A percentile compares a stretch with the other conserved stretches of the same genome.
Conservation (phyloP, 2,329 filamentous ascomycete genomes). For the Talaromyces atroroseus region DNA sequence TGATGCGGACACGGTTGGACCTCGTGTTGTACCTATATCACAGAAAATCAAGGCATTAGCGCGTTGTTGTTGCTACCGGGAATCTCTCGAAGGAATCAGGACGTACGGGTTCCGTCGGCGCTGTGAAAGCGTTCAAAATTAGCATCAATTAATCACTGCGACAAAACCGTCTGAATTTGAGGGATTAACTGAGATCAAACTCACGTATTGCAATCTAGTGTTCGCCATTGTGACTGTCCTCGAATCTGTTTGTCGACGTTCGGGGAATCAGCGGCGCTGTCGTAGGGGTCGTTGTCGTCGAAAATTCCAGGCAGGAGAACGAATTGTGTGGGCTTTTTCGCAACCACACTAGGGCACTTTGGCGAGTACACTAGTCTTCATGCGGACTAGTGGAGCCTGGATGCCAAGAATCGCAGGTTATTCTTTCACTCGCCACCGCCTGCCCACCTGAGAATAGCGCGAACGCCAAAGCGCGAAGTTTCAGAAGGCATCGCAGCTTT, state of each 20-base stretch:
- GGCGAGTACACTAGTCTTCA: conserved; percentile 31
- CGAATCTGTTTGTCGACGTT: conserved; percentile 33
- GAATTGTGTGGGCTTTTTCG: conserved; percentile 42
- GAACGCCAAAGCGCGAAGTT: conserved; percentile 14
- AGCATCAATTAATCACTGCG: conserved; percentile 17
- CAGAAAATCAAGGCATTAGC: conserved; percentile 29
- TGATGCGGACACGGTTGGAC: conserved; percentile 91
- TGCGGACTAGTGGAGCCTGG: conserved; percentile 18
- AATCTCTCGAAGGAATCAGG: conserved; percentile 16
- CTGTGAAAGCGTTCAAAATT: conserved; percentile 37
- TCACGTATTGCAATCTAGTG: conserved; percentile 49
- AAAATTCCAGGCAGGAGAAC: conserved; percentile 33
- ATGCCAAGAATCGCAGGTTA: conserved; percentile 3
- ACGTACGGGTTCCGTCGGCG: conserved; percentile 77
- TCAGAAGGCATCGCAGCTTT: conserved; percentile 9
- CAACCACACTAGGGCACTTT: conserved; percentile 31
- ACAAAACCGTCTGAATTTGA: background rate
- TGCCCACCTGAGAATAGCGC: background rate
- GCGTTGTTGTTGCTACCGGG: conserved; percentile 8
- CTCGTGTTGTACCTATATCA: conserved; percentile 84
- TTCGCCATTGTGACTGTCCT: conserved; percentile 48
- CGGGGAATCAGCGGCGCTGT: conserved; percentile 39
- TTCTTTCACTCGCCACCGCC: conserved; percentile 31
- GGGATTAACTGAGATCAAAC: conserved; percentile 14
- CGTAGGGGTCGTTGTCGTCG: conserved; percentile 38